Evolutionary conservation across 805 yeast species (phyloP), one percentile per base, ranked within the genome.

Genomic region (Saccharomycopsis javanensis): DNA sequence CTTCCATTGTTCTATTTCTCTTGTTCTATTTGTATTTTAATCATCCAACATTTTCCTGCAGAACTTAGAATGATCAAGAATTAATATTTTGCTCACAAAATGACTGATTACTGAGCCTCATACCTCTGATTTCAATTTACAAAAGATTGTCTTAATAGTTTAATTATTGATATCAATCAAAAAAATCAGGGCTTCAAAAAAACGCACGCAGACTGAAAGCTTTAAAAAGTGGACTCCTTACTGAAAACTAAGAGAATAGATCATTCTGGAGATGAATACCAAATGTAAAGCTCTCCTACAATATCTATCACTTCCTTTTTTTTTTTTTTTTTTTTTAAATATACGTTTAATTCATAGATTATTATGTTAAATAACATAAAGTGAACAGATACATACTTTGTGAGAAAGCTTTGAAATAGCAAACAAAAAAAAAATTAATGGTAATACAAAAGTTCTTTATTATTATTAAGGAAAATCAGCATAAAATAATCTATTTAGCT

Each of bases 401-500:
- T 16, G 35, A 30, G 34, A n/a, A 27, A 48, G 33, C 23, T 25
- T 31, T 51, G 33, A 30, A 51, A 31, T n/a, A 34, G 28, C 16
- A 16, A 30, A 51, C 27, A 51, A 51, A 33, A 51, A 38, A n/a
- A 37, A 46, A 48, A n/a, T 15, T n/a, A 48, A 28, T 28, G 35
- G 35, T 30, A 48, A 28, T 48, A 48, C 33, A 48, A 27, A 28
- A 48, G 33, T 48, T 27, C 51, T 48, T 48, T 48, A 30, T 28
- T 28, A 30, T 48, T 28, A 30, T 27, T 15, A 48, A 48, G 51
- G 35, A 20, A 48, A 48, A 48, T 28, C 33, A 48, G 35, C 33
- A 30, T 48, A 27, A 51, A 51, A 30, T 35, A 51, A 56, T 37
- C 75, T 84, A 85, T 78, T 86, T 85, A 81, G 83, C 80, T 77